Conservation (phyloP, 352 stramenopile genomes). For the Globisporangium middletonii region DNA sequence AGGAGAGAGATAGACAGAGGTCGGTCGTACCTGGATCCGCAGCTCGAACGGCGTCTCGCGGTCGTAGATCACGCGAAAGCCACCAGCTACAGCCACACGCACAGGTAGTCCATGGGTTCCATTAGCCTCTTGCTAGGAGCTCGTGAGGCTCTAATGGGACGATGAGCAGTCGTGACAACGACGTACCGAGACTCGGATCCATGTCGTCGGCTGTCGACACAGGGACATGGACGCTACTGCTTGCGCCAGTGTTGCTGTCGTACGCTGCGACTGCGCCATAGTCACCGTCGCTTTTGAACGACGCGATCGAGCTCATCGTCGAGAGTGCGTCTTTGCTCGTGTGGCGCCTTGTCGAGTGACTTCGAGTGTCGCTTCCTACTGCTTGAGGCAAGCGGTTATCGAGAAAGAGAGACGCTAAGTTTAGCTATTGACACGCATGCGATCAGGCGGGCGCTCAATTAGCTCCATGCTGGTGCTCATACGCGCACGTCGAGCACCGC, state of each 20-base stretch:
- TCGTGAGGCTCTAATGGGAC: neutral
- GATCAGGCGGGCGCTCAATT: too few relatives aligned
- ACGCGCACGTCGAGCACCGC: neutral
- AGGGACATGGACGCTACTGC: constrained; percentile 29
- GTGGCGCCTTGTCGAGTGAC: neutral
- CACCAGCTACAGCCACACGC: constrained; percentile 35
- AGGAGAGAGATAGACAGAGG: neutral
- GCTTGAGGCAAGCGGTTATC: too few relatives aligned
- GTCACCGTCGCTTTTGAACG: constrained; percentile 30
- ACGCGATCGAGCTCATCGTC: constrained; percentile 34
- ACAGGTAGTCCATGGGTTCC: neutral
- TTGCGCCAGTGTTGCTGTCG: constrained; percentile 8
- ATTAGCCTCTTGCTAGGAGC: neutral
- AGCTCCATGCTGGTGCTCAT: neutral
- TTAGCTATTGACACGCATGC: constrained; percentile 2
- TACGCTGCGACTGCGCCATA: neutral
- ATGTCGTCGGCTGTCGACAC: constrained; percentile 55
- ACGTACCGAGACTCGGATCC: constrained; percentile 70
- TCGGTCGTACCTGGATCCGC: constrained; percentile 67
- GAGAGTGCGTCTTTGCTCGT: neutral
- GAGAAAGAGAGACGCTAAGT: neutral
- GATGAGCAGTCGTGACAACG: neutral
- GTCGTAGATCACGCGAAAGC: constrained; percentile 89
- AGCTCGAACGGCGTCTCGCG: constrained; percentile 89
- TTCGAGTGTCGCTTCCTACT: neutral